phyloP scores from a whole-genome alignment of 148 eudicot genomes.

The Heliosperma pusillum region DNA sequence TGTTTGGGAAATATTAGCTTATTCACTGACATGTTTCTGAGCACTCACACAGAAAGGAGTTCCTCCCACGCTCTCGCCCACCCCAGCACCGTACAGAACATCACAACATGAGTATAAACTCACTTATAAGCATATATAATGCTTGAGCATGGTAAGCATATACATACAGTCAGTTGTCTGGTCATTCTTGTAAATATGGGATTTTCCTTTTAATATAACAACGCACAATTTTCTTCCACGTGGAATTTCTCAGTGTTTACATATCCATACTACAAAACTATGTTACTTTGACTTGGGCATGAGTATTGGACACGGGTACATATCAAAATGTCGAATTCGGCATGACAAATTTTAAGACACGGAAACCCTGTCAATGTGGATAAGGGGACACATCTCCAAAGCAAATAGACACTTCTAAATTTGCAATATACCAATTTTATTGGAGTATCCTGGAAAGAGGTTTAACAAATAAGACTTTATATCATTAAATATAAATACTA shows the following conservation, averaged over 20 bases:
- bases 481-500: too few species aligned
- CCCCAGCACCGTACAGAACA: not conserved
- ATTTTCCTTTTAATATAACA: not conserved
- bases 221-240: conserved; percentile 2
- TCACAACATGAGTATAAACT: not conserved
- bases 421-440: too few species aligned
- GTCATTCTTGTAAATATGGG: not conserved
- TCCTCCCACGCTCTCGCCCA: not conserved
- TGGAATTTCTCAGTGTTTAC: not conserved
- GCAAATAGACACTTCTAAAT: too few species aligned
- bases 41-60: conserved; percentile 3
- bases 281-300: too few species aligned
- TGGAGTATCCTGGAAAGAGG: too few species aligned
- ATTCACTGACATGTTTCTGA: not conserved
- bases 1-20: not conserved
- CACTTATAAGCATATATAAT: not conserved
- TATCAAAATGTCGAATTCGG: too few species aligned
- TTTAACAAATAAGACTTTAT: too few species aligned
- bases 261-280: not conserved
- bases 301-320: too few species aligned
- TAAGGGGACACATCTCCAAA: too few species aligned
- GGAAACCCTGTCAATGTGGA: too few species aligned
- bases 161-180: not conserved
- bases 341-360: too few species aligned
- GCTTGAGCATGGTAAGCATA: not conserved